Evolutionary conservation across 2,329 filamentous ascomycete species (phyloP).

Genomic region (Aspergillus latus): DNA sequence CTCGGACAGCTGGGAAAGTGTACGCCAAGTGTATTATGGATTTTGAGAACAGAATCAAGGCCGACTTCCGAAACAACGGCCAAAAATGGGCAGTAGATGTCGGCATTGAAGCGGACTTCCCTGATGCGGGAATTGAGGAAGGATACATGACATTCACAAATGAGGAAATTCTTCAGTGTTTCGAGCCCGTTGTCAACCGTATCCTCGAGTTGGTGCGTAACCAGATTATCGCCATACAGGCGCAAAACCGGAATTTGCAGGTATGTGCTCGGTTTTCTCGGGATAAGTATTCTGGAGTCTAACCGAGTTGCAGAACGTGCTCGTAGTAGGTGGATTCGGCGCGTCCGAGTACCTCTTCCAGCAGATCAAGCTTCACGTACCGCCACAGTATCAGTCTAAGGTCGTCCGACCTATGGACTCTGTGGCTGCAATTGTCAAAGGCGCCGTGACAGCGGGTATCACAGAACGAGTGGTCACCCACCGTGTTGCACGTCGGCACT

Average conservation of each 20-base stretch:
- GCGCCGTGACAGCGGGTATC: constrained; percentile 95
- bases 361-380: constrained; percentile 97
- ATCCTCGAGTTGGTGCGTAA: constrained; percentile 95
- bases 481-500: constrained; percentile 93
- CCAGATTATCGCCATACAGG: constrained; percentile 98
- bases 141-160: constrained; percentile 99
- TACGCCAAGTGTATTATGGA: constrained; percentile 99
- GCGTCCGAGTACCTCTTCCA: constrained; percentile 99
- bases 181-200: constrained; percentile 95
- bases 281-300: constrained; percentile 14
- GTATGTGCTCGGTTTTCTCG: constrained; percentile 40
- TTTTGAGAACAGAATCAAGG: constrained; percentile 99
- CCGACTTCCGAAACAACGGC: constrained; percentile 97
- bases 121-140: constrained; percentile 95
- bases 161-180: constrained; percentile 98
- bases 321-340: constrained; percentile 97
- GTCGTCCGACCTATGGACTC: constrained; percentile 99
- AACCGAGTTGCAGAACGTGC: constrained; percentile 65
- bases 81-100: constrained; percentile 99
- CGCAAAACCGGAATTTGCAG: constrained; percentile 88
- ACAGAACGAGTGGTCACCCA: constrained; percentile 96
- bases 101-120: constrained; percentile 96
- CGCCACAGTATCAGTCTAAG: constrained; percentile 97
- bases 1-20: constrained; percentile 94
- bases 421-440: constrained; percentile 97